Evolutionary conservation across 129 eudicot species (phyloP), one percentile per base, ranked within the genome.

Genomic region (Flaveria ramosissima): DNA sequence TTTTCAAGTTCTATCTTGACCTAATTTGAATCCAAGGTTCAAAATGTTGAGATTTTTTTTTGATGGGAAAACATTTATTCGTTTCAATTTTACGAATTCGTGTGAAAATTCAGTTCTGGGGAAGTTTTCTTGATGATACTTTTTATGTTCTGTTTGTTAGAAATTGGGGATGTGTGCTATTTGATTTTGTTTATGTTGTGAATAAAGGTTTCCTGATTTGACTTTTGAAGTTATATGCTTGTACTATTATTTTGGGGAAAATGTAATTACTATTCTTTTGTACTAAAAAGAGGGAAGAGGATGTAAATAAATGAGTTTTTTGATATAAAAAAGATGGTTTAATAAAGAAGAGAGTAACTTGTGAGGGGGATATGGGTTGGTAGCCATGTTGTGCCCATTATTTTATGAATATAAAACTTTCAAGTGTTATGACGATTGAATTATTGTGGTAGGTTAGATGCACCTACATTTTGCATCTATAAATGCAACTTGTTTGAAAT

Each of bases 361-460:
- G 7, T 32, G 39, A 32, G 39, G 39, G 39, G 39, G 39, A 32
- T 32, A 32, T 32, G 39, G 39, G 39, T 32, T 32, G 5, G 4
- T 56, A 56, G 62, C 62, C 26, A 56, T 56, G 62, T 56, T 56
- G 7, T 57, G 14, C 27, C 26, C 27, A 57, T 57, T 57, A 57
- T 57, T 20, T 17, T 17, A 24, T 61, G 14, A 20, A 57, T 10
- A 51, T 12, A 12, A 17, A 21, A 21, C 6, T 14, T 73, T 55
- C 0, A 52, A 51, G 21, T 73, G 21, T 42, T 14, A 63, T 62
- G 62, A 47, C 64, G 17, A 64, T 63, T 75, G 63, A 75, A 64
- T 26, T 12, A 43, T 20, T 45, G 71, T 74, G 78, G 46, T 45
- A 12, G 45, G 43, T 74, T 74, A 62, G 78, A 74, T 74, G 71